phyloP scores from a whole-genome alignment of 441 rosid species.

The Arabidopsis lyrata region DNA sequence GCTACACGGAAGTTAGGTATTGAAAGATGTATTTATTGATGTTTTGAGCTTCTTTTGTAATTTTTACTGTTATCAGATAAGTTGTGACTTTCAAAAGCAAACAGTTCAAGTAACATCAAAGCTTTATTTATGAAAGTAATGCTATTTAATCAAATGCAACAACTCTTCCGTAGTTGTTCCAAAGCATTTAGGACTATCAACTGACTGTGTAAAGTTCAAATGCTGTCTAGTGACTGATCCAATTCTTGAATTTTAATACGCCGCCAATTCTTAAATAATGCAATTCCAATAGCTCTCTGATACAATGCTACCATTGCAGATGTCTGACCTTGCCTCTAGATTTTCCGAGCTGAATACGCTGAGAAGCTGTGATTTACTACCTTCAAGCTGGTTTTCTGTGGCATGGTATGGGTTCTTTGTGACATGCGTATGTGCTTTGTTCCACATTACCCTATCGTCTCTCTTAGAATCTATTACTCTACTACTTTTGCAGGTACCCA shows the following conservation, averaged over 20 bases:
- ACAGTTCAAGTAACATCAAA: conserved; percentile 23
- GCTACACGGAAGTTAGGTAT: conserved; percentile 33
- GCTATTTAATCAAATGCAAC: conserved; percentile 23
- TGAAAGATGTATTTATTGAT: conserved; percentile 8
- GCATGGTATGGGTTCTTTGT: conserved; percentile 65
- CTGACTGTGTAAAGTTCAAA: conserved; percentile 11
- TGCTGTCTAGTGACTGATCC: conserved; percentile 5
- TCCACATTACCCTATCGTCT: background rate
- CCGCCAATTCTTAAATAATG: background rate
- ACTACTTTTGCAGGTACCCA: conserved; percentile 68
- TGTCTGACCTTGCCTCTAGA: conserved; percentile 62
- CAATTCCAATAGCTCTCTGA: conserved; percentile 8
- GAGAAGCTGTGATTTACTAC: conserved; percentile 72
- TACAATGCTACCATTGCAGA: conserved; percentile 47
- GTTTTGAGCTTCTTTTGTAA: conserved; percentile 28
- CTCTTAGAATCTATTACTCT: conserved; percentile 36
- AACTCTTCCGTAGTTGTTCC: conserved; percentile 11
- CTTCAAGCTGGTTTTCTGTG: conserved; percentile 82
- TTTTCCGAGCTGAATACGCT: conserved; percentile 68
- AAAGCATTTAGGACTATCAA: conserved; percentile 15
- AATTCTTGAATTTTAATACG: background rate
- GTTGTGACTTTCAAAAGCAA: conserved; percentile 8
- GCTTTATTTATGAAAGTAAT: background rate
- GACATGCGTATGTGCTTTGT: conserved; percentile 7
- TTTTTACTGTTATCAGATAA: background rate